Base-by-base conservation (phyloP, 2,329 filamentous ascomycete genomes). In the Neocucurbitaria cava region DNA sequence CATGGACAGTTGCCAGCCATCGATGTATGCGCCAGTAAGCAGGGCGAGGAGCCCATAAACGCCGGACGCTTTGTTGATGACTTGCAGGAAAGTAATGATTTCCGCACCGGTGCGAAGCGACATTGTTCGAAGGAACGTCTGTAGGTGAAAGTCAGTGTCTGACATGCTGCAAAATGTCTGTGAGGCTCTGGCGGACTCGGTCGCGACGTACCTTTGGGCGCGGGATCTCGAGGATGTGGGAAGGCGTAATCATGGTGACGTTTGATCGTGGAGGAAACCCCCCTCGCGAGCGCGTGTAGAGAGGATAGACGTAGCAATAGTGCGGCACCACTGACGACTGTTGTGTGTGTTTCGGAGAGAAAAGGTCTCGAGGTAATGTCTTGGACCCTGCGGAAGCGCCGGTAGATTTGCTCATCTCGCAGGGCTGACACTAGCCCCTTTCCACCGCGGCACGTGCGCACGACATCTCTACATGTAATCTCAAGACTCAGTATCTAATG, bases 21-120 rank as follows among this genome's bases (percentile, higher is more conserved):
- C 93, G 59, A 96, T 86, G 65, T 89, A 82, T 76, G 91, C 92
- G 72, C 94, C 94, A 21, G 93, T 96, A 61, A 96, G 82, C 64
- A 96, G 85, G 54, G 93, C 92, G 64, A 97, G 88, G 39, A 97
- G 83, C 62, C 93, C 93, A 77, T 96, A 97, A 64, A 96, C 82
- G 53, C 92, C 93, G 45, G 91, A 94, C 64, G 93, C 86, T 77
- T 96, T 96, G 83, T 97, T 97, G 79, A 97, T 88, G 50, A 96
- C 83, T 61, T 96, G 85, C 10, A 90, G 87, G 58, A 95, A 83
- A 4, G 90, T 88, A 68, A 96, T 92, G 69, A 97, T 84, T 66
- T 95, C 91, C 42, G 91, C 89, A 64, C 91, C 93, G 30, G 91
- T 94, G 68, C 91, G 90, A 49, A 97, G 87, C 71, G 90, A 91